These are phyloP conservation scores for Trichoderma reesei DNA, from an alignment of 495 filamentous ascomycete genomes.

Conservation along the genomic window DNA sequence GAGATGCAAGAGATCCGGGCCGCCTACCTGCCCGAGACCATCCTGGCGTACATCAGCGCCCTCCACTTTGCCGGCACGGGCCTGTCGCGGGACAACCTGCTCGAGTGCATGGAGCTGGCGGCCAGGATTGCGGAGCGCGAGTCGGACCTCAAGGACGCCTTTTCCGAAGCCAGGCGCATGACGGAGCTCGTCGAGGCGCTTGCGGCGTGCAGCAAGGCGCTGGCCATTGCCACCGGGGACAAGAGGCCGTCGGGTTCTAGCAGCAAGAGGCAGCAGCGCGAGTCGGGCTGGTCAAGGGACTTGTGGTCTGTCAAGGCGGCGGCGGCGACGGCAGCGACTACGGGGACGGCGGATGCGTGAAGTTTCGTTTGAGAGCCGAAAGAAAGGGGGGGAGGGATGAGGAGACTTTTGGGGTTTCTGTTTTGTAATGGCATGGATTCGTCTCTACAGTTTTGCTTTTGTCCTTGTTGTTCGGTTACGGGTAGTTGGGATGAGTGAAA, in stretches of 20 bases:
- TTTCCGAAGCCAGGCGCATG: conserved; percentile 59
- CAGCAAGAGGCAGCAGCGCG: conserved; percentile 43
- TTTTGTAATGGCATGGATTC: neutral
- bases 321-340: neutral
- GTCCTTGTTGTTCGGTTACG: neutral
- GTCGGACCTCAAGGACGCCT: conserved; percentile 53
- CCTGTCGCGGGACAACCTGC: conserved; percentile 52
- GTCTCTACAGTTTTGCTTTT: neutral
- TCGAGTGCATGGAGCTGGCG: conserved; percentile 71
- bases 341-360: neutral
- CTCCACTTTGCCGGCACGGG: conserved; percentile 58
- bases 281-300: conserved; percentile 43
- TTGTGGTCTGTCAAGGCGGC: conserved; percentile 38
- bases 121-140: conserved; percentile 55
- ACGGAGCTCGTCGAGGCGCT: conserved; percentile 67
- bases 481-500: neutral
- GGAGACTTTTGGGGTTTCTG: neutral
- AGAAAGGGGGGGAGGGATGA: too few relatives aligned
- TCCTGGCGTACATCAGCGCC: conserved; percentile 69
- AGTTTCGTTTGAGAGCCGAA: neutral
- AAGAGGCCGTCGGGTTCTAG: conserved; percentile 32
- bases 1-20: conserved; percentile 49
- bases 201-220: conserved; percentile 60
- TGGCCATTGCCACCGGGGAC: conserved; percentile 53
- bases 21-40: conserved; percentile 68